Percentiles rank a stretch among this genome's conserved stretches.
Evolutionary conservation across 208 protist species (phyloP).

Genomic region (Tritrichomonas foetus): DNA sequence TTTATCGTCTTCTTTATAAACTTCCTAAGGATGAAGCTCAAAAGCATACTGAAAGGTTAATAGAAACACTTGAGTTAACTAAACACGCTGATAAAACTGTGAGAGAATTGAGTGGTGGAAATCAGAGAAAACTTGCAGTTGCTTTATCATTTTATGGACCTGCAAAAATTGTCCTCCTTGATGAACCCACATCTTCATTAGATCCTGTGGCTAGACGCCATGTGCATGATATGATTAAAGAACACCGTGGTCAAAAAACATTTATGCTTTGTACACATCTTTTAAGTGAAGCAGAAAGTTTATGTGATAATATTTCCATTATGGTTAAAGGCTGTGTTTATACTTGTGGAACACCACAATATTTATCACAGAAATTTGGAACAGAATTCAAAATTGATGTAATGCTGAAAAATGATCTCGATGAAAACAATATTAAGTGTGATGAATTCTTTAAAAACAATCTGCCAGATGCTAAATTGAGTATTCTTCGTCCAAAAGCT

Average conservation of each 20-base stretch:
- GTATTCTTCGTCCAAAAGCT: background rate
- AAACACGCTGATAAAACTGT: background rate
- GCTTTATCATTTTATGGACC: background rate
- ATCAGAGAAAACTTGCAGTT: background rate
- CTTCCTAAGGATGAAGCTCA: background rate
- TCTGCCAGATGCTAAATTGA: background rate
- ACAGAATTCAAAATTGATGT: background rate
- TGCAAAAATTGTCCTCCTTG: background rate
- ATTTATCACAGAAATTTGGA: background rate
- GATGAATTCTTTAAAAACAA: background rate
- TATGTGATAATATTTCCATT: background rate
- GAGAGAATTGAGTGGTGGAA: background rate
- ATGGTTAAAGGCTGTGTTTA: background rate
- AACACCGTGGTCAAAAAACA: background rate
- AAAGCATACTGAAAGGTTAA: background rate
- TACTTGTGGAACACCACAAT: background rate
- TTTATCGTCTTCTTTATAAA: background rate
- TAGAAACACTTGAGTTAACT: background rate
- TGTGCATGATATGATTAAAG: background rate
- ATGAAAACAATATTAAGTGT: background rate
- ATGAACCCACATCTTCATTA: background rate
- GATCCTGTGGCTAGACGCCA: background rate
- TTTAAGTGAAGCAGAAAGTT: background rate
- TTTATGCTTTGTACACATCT: slow-evolving; percentile 10
- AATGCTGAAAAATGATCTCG: background rate